These are phyloP conservation scores for Epichloe festucae DNA, from an alignment of 2,329 filamentous ascomycete species.

Conservation along the genomic window DNA sequence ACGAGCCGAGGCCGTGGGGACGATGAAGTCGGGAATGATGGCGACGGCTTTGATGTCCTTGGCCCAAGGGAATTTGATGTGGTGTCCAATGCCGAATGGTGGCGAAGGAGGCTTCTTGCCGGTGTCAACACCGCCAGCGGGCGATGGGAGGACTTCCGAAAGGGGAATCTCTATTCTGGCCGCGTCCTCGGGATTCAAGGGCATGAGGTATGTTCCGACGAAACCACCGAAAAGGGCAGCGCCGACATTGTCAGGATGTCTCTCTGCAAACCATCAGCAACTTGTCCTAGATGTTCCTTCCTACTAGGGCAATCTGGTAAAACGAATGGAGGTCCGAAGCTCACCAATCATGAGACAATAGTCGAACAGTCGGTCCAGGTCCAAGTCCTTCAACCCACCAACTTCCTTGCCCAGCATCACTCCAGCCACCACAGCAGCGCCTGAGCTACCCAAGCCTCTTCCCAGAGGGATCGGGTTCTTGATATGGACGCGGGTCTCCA, in stretches of 20 bases:
- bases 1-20: constrained; percentile 84
- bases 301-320: no score
- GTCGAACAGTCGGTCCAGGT: constrained; percentile 75
- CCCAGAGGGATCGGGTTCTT: constrained; percentile 91
- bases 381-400: constrained; percentile 60
- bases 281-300: no score
- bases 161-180: constrained; percentile 87
- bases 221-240: constrained; percentile 93
- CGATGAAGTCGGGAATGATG: constrained; percentile 91
- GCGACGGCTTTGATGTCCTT: constrained; percentile 92
- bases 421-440: constrained; percentile 87
- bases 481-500: constrained; percentile 83
- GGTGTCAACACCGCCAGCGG: constrained; percentile 83
- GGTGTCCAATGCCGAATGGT: constrained; percentile 86
- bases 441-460: constrained; percentile 85
- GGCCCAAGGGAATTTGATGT: constrained; percentile 90
- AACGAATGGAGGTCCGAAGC: constrained; percentile 9
- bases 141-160: constrained; percentile 81
- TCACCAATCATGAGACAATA: constrained; percentile 92
- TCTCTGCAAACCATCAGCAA: constrained; percentile 35
- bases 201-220: constrained; percentile 91
- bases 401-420: constrained; percentile 88
- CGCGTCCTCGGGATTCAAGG: constrained; percentile 76
- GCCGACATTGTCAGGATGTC: constrained; percentile 88
- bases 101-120: constrained; percentile 76